Evolutionary conservation across 2,329 filamentous ascomycete species (phyloP), one percentile per base, ranked within the genome.

Genomic region (Xylaria digitata): DNA sequence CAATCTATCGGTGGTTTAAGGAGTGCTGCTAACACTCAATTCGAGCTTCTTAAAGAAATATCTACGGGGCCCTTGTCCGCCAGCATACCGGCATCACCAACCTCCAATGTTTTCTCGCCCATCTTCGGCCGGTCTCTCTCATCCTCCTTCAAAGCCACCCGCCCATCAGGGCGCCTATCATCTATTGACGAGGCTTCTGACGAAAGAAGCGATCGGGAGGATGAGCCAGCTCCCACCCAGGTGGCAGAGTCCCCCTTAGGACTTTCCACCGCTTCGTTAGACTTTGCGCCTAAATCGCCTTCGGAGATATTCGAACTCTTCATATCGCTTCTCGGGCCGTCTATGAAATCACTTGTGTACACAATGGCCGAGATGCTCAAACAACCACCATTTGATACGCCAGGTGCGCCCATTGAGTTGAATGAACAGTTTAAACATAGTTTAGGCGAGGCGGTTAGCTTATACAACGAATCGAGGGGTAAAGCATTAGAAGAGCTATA

Each of bases 311-410:
- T 98, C 76, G 89, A 93, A 11, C 85, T 94, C 5, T 99, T 98
- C 78, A 97, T 99, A 66, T 84, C 87, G 21, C 89, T 96, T 71
- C 83, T 99, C 23, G 96, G 96, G 0, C 96, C 96, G 1, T 96
- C 95, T 0, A 97, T 97, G 89, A 97, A 97, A 78, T 97, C 95
- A 0, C 82, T 99, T n/a, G 93, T 93, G 2, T 96, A 92, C 73
- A 98, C 96, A 0, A 80, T 99, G 45, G 93, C 93, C 11, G 91
- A 96, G 76, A 94, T 97, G 9, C 87, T 99, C 7, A 90, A 93
- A 60, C 94, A 97, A 68, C 86, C 96, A 0, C 93, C 94, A 0
- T 98, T 97, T 78, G 89, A 89, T 5, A 82, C 86, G 0, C 88
- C 91, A 0, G 84, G 89, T 32, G 89, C 89, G 67, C 83, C 87